phyloP scores from a whole-genome alignment of 2,329 filamentous ascomycete species.

The Phaeoacremonium minimum region DNA sequence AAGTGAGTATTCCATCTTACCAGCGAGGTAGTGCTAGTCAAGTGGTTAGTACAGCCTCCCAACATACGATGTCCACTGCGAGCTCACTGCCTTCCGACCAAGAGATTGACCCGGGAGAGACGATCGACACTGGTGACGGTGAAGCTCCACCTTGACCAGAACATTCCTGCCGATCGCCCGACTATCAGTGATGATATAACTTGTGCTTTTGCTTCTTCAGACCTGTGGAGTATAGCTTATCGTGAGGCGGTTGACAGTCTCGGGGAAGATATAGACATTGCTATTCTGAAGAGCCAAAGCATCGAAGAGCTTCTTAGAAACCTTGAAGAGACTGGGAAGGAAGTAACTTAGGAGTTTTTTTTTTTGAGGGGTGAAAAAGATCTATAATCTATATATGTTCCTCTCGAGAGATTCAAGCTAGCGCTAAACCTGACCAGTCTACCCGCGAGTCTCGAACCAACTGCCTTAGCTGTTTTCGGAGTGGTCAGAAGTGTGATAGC shows the following conservation, averaged over 20 bases:
- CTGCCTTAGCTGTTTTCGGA: constrained; percentile 15
- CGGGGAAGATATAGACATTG: not conserved
- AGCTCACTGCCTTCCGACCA: not conserved
- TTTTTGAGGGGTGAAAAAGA: constrained; percentile 12
- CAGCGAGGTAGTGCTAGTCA: not conserved
- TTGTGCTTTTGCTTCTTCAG: not conserved
- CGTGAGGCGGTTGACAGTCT: constrained; percentile 8
- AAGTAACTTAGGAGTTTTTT: constrained; percentile 13
- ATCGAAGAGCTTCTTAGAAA: constrained; percentile 16
- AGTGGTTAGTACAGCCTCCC: no score
- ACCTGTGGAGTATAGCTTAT: not conserved
- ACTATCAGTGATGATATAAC: not conserved
- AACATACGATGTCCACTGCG: not conserved
- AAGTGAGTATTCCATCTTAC: not conserved
- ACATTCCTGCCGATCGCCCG: not conserved
- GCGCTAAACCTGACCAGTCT: constrained; percentile 11
- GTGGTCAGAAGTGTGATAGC: constrained; percentile 17
- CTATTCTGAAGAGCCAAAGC: constrained; percentile 17
- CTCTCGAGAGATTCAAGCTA: constrained; percentile 8
- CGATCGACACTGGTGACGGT: not conserved
- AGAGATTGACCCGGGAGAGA: not conserved
- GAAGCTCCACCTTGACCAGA: not conserved
- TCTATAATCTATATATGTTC: not conserved
- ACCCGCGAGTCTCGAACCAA: constrained; percentile 16
- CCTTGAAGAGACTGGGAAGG: constrained; percentile 16